Evolutionary conservation across 2,329 filamentous ascomycete species (phyloP), one percentile per base, ranked within the genome.

Genomic region (Colletotrichum musicola): DNA sequence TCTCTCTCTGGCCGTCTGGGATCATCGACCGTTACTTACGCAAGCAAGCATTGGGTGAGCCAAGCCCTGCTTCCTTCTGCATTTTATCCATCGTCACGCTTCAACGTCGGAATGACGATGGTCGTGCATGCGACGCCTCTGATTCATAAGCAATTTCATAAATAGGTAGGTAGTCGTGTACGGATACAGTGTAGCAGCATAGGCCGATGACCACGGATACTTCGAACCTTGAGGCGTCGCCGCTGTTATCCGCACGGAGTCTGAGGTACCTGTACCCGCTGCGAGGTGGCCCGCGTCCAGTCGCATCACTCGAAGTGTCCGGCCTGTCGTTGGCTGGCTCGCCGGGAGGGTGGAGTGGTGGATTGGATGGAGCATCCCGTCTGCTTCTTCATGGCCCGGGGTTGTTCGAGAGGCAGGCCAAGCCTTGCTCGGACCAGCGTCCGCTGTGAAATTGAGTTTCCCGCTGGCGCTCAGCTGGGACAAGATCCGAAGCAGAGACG

Each of bases 361-460:
- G 62, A 56, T 69, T 69, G 55, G 55, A 61, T 69, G 66, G 66
- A 57, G 66, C 49, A 60, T 69, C 66, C 62, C 66, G 62, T 40
- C 40, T 57, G 49, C 13, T 57, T 38, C 46, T 30, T 22, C 66
- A 61, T 51, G 66, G 50, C 66, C 62, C 38, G 55, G 65, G 66
- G 62, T 69, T 69, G 49, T 66, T 66, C 62, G 62, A 69, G 35
- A 46, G 44, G 50, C 56, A 59, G 46, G 62, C 66, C 50, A 61
- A 61, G 66, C 66, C 66, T 69, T 50, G 55, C 55, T 51, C 44
- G 50, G 55, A 30, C 44, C 55, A 66, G 50, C 46, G 62, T 66
- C 56, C 27, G 62, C 66, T 66, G 62, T 40, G 66, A 69, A 69
- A 66, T 69, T 69, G 66, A 61, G 66, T 69, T 67, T 69, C 56